Evolutionary conservation across 1,284 basidiomycete genomes (phyloP), one percentile per base, ranked within the genome.

Genomic region (Xanthoconium separans): DNA sequence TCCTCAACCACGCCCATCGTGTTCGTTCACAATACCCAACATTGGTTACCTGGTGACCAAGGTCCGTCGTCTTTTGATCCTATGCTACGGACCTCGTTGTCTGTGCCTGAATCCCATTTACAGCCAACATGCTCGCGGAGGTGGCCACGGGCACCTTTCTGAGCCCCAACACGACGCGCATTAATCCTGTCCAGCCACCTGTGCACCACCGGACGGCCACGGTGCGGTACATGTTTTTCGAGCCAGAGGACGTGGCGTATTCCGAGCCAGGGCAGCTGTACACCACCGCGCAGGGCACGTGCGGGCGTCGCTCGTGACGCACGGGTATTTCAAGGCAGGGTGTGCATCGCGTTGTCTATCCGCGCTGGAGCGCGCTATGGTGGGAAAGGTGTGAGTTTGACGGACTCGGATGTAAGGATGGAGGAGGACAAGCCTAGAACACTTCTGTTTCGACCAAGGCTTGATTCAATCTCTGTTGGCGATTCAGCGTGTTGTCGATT

Each of bases 161-260:
- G 60, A 89, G 89, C 60, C 84, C 95, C 2, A 94, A 97, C 70
- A 93, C 96, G 15, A 95, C 92, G 0, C 84, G 97, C 9, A 83
- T 98, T 97, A 69, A 80, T 98, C 56, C 80, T 99, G 30, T 95
- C 95, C 1, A 97, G 96, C 0, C 95, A 98, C 71, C 96, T 96
- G 88, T 98, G 6, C 96, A 99, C 79, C 95, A 95, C 70, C 96
- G 94, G 78, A 96, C 93, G 1, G 95, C 95, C 0, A 99, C 96
- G 6, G 89, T 99, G 63, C 87, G 96, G 45, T 99, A 98, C 78
- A 95, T 99, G 93, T 98, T 99, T 77, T 98, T 99, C 81, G 91
- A 96, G 70, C 61, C 87, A 16, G 93, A 95, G 50, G 96, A 99
- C 70, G 84, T 98, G 54, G 80, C 85, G 44, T 99, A 97, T 74